Evolutionary conservation across 208 protist genomes (phyloP), one percentile per base, ranked within the genome.

Genomic region (Leishmania arabica): DNA sequence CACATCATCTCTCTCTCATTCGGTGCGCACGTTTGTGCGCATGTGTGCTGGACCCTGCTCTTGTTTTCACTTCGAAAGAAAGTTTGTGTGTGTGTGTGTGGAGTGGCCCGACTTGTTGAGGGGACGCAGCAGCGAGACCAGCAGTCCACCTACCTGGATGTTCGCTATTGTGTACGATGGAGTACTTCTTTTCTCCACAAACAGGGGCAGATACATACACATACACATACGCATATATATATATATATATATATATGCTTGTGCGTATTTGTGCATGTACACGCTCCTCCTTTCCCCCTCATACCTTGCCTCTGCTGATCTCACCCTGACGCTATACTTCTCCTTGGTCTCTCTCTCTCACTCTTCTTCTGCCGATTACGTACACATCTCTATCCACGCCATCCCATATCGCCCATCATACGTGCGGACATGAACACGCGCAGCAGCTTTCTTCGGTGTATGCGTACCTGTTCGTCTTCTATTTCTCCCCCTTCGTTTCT

Each of bases 1-100:
- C 42, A 19, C 70, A 17, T 75, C 51, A 54, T 54, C 51, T 13
- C 42, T 72, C 68, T 72, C 68, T 80, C 17, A 54, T 45, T 72
- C 77, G 27, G 17, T 56, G 34, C 21, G 27, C n/a, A n/a, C 68
- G 60, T 15, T 47, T 62, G 34, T 56, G 13, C 53, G 45, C 6
- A 37, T 51, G 75, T 34, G 13, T 47, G 21, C 34, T 53, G 24
- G 62, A 53, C 53, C 53, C 37, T 66, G 5, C 60, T 65, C 66
- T 1, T 47, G n/a, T 58, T 45, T 3, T 58, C 51, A 45, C 31
- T 56, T 2, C 5, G 1, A 62, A 62, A 24, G 17, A 24, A 24
- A 58, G 56, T 6, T 3, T 21, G 56, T 54, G 51, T 21, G 51
- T 21, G 51, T 21, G 56, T 24, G 56, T 24, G 56, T n/a, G 56